Evolutionary conservation across 805 yeast genomes (phyloP), one percentile per base, ranked within the genome.

Genomic region (Lipomyces spencermartinsiae): DNA sequence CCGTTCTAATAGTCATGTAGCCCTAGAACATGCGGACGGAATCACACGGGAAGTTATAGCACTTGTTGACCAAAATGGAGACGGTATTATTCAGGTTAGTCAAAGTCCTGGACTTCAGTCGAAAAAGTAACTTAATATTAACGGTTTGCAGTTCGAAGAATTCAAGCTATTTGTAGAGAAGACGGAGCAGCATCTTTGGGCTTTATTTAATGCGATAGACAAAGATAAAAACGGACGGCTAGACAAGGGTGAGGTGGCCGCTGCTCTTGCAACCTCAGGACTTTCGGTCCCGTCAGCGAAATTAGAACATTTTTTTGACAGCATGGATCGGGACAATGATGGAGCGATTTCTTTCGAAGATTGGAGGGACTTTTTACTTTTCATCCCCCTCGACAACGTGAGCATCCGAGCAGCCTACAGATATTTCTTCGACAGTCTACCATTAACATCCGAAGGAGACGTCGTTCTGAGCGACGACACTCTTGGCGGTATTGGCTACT

Each of bases 381-480:
- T 94, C 73, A 89, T 95, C 80, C 99, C 99, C 3, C 81, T 95
- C 68, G 96, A 71, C 25, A 67, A 71, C 9, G 58, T 74, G 10
- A 74, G 78, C 14, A 75, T 87, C 87, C 69, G 86, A 73, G 89
- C 97, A 0, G 97, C 97, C 4, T 94, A 88, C 77, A 83, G 86
- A 58, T 91, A 88, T 76, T 89, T 93, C 70, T 87, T 86, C 66
- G 97, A 91, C 73, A 95, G 91, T 71, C 85, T 88, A 33, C 97
- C 92, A 75, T 79, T 93, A 55, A 88, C 94, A 4, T 86, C 97
- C 0, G 98, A 94, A 74, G 97, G 97, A 77, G 98, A 94, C 79
- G 92, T 93, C 69, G 89, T 96, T 0, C 83, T 94, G 49, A 88
- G 89, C 56, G 88, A 87, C 76, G 97, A 92, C 71, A 84, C 91